Percentiles rank a stretch among this genome's conserved stretches.
Conservation (phyloP, 768 basidiomycete species). For the Jaapia argillacea region DNA sequence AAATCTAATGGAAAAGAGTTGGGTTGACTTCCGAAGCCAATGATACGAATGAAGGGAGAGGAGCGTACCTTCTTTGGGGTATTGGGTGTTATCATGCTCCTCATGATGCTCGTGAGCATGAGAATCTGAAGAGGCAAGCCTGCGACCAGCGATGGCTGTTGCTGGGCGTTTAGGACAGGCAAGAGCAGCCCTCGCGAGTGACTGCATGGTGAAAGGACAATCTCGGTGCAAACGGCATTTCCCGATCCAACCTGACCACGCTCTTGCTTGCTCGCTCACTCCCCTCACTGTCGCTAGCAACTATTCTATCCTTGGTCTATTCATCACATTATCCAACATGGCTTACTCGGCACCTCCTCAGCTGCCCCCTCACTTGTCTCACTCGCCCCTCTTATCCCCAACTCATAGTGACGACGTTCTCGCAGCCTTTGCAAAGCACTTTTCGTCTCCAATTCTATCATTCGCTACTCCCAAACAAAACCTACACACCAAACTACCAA, state of each 20-base stretch:
- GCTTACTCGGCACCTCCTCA: not conserved
- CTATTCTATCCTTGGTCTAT: not conserved
- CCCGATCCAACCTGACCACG: not conserved
- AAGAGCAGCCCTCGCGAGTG: slow-evolving; percentile 27
- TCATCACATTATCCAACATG: not conserved
- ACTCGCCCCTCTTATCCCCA: slow-evolving; percentile 19
- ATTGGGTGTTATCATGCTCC: slow-evolving; percentile 29
- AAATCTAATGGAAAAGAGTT: slow-evolving; percentile 36
- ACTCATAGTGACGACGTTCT: slow-evolving; percentile 10
- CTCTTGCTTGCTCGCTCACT: no score
- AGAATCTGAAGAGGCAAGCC: slow-evolving; percentile 31
- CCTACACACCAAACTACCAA: not conserved
- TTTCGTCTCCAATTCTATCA: slow-evolving; percentile 8
- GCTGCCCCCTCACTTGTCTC: slow-evolving; percentile 18
- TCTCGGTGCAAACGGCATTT: slow-evolving; percentile 4
- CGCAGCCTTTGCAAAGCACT: slow-evolving; percentile 9
- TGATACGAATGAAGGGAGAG: not conserved
- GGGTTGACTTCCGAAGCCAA: not conserved
- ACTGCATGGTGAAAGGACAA: slow-evolving; percentile 26
- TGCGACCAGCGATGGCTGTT: slow-evolving; percentile 20
- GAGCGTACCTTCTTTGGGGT: slow-evolving; percentile 51
- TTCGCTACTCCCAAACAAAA: slow-evolving; percentile 1
- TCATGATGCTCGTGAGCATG: slow-evolving; percentile 27
- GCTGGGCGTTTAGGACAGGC: slow-evolving; percentile 23
- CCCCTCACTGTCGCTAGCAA: not conserved